Percentiles rank a stretch among this genome's conserved stretches.
Evolutionary conservation across 139 green algal genomes (phyloP).

Genomic region (Tetradesmus lagerheimii): DNA sequence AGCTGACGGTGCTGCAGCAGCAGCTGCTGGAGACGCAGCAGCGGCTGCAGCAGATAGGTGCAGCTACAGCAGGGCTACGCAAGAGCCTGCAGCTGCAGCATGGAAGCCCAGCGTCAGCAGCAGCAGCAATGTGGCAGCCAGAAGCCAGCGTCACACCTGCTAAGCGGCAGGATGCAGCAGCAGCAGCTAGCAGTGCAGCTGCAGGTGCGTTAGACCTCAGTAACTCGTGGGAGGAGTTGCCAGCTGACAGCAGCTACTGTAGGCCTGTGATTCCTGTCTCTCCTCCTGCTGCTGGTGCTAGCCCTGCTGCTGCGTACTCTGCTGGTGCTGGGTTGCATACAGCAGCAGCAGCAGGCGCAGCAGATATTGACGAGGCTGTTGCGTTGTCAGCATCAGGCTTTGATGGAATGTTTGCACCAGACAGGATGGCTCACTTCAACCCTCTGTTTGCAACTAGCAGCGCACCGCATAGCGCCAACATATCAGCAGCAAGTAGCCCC

Average conservation of each 20-base stretch:
- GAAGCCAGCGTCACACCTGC: background rate
- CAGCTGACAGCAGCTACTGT: background rate
- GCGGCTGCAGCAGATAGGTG: background rate
- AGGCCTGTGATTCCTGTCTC: background rate
- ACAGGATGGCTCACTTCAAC: background rate
- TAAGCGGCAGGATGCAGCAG: background rate
- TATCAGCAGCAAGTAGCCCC: background rate
- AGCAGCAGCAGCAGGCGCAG: background rate
- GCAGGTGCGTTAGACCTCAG: background rate
- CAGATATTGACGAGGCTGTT: background rate
- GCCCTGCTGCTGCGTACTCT: background rate
- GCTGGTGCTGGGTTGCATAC: background rate
- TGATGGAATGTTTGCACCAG: background rate
- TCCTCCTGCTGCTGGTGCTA: background rate
- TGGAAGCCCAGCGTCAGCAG: background rate
- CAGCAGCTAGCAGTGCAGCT: background rate
- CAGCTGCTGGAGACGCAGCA: background rate
- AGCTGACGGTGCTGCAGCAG: conserved; percentile 21
- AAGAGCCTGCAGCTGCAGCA: background rate
- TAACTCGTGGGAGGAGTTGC: background rate
- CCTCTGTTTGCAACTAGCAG: background rate
- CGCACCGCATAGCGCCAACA: background rate
- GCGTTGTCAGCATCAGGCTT: background rate
- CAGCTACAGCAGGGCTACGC: background rate
- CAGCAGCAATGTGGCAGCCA: background rate